Percentiles rank a stretch among this genome's conserved stretches.
Evolutionary conservation across 345 rosid species (phyloP).

Genomic region (Angophora floribunda): DNA sequence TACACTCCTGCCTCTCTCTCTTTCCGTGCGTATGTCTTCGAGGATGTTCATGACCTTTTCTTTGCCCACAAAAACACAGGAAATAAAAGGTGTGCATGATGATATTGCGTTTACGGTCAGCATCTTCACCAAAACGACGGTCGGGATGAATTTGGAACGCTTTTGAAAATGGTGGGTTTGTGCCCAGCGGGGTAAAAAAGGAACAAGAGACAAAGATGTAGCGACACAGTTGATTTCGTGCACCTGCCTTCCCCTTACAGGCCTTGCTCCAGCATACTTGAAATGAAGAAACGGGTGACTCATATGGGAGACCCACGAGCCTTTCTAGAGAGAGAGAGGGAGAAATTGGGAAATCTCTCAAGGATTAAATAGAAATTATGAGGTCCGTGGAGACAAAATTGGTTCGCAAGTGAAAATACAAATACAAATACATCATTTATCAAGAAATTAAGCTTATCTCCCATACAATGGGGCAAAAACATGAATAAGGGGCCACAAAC

Average conservation of each 20-base stretch:
- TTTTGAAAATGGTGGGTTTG: background rate
- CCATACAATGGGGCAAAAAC: background rate
- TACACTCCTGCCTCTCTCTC: background rate
- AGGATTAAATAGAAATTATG: background rate
- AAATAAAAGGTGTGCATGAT: background rate
- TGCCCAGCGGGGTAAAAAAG: background rate
- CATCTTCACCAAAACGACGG: background rate
- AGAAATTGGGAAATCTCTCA: background rate
- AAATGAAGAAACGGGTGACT: background rate
- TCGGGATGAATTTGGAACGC: background rate
- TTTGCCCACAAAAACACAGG: background rate
- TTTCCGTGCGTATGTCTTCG: background rate
- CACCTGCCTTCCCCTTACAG: background rate
- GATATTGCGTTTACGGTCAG: background rate
- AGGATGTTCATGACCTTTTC: background rate
- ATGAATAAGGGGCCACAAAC: background rate
- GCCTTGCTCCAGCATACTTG: background rate
- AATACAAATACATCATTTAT: background rate
- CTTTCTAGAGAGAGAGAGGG: background rate
- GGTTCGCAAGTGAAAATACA: conserved; percentile 11
- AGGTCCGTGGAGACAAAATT: conserved; percentile 27
- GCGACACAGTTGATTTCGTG: background rate
- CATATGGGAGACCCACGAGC: background rate
- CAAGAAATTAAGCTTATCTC: background rate
- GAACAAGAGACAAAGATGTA: background rate